Conservation (phyloP, 495 filamentous ascomycete genomes). For the Penicillium daleae region DNA sequence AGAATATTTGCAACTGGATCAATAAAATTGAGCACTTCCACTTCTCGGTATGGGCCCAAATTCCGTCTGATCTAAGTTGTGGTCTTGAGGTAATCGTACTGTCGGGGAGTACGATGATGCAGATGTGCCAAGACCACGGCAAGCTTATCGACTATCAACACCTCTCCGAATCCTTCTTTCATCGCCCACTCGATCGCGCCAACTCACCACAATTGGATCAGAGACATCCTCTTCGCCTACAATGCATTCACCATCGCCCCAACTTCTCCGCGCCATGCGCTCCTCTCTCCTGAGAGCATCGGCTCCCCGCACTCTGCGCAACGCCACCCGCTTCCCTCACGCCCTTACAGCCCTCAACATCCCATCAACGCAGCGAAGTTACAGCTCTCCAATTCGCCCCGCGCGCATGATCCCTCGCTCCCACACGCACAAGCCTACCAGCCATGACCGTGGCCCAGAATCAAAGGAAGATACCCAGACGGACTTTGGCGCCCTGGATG, state of each 20-base stretch:
- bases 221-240: background rate
- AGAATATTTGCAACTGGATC: background rate
- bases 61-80: too few relatives aligned
- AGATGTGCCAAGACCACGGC: constrained; percentile 7
- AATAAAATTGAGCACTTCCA: background rate
- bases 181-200: background rate
- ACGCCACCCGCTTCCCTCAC: constrained; percentile 20
- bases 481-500: constrained; percentile 75
- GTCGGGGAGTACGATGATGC: background rate
- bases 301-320: constrained; percentile 20
- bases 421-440: constrained; percentile 44
- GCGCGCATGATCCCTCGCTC: constrained; percentile 46
- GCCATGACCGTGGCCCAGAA: constrained; percentile 59
- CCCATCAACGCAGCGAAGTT: constrained; percentile 29
- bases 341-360: constrained; percentile 15
- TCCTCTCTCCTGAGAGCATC: constrained; percentile 31
- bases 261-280: constrained; percentile 50
- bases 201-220: constrained; percentile 2
- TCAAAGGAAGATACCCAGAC: constrained; percentile 69
- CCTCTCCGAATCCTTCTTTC: background rate
- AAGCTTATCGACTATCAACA: background rate
- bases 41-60: background rate
- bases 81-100: background rate
- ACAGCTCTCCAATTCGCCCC: constrained; percentile 35
- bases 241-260: constrained; percentile 51